A percentile compares a stretch with the other conserved stretches of the same genome.
Conservation (phyloP, 2,329 filamentous ascomycete genomes). For the Aspergillus texensis region DNA sequence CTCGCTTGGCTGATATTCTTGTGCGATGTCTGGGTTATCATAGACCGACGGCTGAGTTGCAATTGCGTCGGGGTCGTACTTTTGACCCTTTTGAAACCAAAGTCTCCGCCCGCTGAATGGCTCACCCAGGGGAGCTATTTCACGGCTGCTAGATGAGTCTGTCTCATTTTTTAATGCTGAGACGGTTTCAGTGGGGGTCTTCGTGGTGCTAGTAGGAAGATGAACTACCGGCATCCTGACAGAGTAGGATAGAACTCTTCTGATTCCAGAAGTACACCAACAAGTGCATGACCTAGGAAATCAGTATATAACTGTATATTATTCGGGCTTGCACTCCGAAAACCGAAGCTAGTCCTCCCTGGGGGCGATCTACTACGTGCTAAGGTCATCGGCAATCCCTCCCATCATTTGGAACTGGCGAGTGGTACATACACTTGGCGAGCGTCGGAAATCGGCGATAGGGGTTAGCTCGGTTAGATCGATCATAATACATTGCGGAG, state of each 20-base stretch:
- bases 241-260: background rate
- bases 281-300: background rate
- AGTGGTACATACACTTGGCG: background rate
- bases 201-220: background rate
- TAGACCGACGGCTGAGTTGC: constrained; percentile 49
- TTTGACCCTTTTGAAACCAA: constrained; percentile 29
- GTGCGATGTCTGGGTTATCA: constrained; percentile 45
- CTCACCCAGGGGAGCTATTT: constrained; percentile 18
- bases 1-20: constrained; percentile 30
- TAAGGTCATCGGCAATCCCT: background rate
- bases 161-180: background rate
- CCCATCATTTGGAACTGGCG: background rate
- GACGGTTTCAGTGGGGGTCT: background rate
- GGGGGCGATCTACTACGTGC: background rate
- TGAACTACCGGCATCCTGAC: background rate
- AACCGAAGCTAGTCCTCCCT: background rate
- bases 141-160: background rate
- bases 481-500: background rate
- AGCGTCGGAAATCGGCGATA: background rate
- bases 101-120: constrained; percentile 28
- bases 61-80: constrained; percentile 27
- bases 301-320: background rate
- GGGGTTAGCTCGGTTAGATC: background rate
- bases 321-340: background rate
- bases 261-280: background rate